Evolutionary conservation across 768 basidiomycete species (phyloP).

Genomic region (Tylopilus sp.): DNA sequence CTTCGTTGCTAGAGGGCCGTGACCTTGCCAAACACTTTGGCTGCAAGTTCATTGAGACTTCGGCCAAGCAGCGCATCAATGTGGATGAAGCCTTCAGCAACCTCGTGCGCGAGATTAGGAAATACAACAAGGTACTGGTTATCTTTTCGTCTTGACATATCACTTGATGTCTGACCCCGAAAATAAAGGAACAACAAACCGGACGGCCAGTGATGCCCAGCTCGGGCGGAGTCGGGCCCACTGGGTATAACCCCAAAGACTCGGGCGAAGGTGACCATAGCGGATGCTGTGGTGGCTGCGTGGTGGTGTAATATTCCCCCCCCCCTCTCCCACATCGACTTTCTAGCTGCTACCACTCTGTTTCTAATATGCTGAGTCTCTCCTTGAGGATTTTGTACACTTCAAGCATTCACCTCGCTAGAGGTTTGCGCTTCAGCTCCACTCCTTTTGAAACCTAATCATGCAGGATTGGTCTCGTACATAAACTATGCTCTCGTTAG

Average conservation of each 20-base stretch:
- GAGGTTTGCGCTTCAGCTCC: constrained; percentile 6
- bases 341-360: constrained; percentile 3
- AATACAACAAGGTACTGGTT: constrained; percentile 79
- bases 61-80: constrained; percentile 94
- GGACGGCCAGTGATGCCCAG: constrained; percentile 63
- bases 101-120: constrained; percentile 90
- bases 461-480: constrained; percentile 20
- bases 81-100: constrained; percentile 95
- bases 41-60: constrained; percentile 94
- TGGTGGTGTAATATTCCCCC: constrained; percentile 42
- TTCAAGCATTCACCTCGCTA: constrained; percentile 4
- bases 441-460: constrained; percentile 2
- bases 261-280: constrained; percentile 49
- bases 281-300: constrained; percentile 65
- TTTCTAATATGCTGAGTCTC: constrained; percentile 7
- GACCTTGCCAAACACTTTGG: constrained; percentile 94
- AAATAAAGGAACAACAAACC: constrained; percentile 66
- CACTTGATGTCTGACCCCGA: constrained; percentile 7
- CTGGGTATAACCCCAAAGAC: constrained; percentile 47
- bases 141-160: not conserved
- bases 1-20: constrained; percentile 83
- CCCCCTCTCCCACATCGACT: constrained; percentile 4
- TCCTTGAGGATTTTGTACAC: constrained; percentile 12
- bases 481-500: constrained; percentile 18
- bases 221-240: constrained; percentile 39